Conservation (phyloP, 257 asterid genomes). For the Solanum virginianum region DNA sequence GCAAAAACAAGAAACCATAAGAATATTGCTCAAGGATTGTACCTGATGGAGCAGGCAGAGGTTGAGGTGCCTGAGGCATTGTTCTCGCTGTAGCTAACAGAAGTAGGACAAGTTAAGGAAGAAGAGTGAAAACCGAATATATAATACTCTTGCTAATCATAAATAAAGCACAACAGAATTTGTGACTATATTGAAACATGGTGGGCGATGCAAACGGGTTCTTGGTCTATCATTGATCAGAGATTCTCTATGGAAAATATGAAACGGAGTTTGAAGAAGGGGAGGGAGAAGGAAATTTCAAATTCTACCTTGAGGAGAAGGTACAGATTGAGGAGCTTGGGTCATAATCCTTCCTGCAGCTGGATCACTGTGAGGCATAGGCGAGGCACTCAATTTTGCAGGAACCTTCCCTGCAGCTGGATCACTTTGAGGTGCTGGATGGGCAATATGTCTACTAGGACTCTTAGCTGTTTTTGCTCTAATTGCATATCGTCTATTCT, state of each 20-base stretch:
- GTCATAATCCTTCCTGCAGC: conserved; percentile 33
- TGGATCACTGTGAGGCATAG: conserved; percentile 37
- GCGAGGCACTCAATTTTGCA: conserved; percentile 11
- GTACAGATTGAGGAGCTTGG: conserved; percentile 36
- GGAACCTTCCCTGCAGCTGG: conserved; percentile 21
- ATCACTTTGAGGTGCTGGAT: conserved; percentile 33
- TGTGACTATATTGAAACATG: neutral
- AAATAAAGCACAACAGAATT: neutral
- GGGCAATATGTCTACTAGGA: conserved; percentile 34
- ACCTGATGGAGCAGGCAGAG: conserved; percentile 55
- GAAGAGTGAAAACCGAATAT: neutral
- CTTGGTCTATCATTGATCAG: no score
- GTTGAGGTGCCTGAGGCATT: conserved; percentile 38
- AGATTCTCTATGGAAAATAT: no score
- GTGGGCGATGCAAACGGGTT: no score
- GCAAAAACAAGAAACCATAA: neutral
- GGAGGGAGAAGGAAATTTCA: neutral
- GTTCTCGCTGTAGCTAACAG: conserved; percentile 22
- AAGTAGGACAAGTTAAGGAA: neutral
- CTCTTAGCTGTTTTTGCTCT: conserved; percentile 54
- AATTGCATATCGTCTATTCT: conserved; percentile 73
- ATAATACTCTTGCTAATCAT: conserved; percentile 10
- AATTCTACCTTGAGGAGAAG: conserved; percentile 10
- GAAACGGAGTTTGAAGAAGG: no score
- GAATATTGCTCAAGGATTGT: conserved; percentile 1